Base-by-base conservation (phyloP, 108 stramenopile genomes). In the Hondaea fermentalgiana region DNA sequence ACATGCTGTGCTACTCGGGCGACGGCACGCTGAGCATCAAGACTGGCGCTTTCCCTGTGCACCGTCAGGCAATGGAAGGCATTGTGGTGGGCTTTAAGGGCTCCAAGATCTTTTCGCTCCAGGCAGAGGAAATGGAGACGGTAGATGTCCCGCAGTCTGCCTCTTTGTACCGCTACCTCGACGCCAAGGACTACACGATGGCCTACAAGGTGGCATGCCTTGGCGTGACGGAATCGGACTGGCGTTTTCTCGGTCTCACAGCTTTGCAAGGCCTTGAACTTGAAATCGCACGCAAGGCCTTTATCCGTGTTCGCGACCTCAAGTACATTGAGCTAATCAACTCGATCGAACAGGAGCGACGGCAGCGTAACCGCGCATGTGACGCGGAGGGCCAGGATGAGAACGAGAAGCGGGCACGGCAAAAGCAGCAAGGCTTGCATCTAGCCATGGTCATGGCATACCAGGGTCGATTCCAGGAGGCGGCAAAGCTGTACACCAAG, bases 221-320 rank as follows among this genome's bases (percentile, higher is more conserved):
- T 17, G 95, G 95, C 69, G 94, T 94, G 8, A 94, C 95, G n/a
- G 93, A 94, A 60, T 49, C 60, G 29, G 94, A 94, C 59, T 95
- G 94, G 94, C 60, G 90, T 3, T 35, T 72, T 45, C 89, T 95
- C 49, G 94, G 90, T 12, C 28, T 90, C 19, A 71, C 88, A 10
- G 92, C 94, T 10, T 60, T 94, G 19, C 90, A 92, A 58, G 58
- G 44, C 10, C 44, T 91, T 51, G 76, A 93, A 5, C 60, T 94
- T 19, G 64, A 90, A 6, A 87, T 93, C 3, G 93, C 94, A 14
- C 88, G 91, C 29, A 87, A 91, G 87, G 92, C 93, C 35, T 94
- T 94, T 60, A 57, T 64, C 14, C 91, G 94, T 3, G 64, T 95
- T 5, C 72, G 89, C 44, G 94, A 95, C 55, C 72, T 91, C 28